Evolutionary conservation across 768 basidiomycete species (phyloP).

Genomic region (Tylopilus sp.): DNA sequence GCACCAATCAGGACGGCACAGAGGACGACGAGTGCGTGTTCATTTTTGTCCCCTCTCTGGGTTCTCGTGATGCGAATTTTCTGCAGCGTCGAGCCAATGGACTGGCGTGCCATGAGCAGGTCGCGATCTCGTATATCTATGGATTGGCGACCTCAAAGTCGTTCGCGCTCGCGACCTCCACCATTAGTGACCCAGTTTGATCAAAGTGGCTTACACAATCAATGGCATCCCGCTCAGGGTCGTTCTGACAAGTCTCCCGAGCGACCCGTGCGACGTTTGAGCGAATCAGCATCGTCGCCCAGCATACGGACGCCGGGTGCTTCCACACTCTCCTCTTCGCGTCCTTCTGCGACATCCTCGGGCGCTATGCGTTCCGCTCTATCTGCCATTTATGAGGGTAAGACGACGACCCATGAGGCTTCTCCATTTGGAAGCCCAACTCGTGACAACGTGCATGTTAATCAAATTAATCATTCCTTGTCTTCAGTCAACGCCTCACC

Average conservation of each 20-base stretch:
- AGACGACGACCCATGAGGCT: constrained; percentile 30
- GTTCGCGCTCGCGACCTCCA: constrained; percentile 75
- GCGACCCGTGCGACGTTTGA: constrained; percentile 20
- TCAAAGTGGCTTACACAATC: constrained; percentile 33
- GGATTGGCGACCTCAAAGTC: constrained; percentile 84
- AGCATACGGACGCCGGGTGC: constrained; percentile 38
- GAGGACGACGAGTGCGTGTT: constrained; percentile 73
- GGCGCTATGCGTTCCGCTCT: constrained; percentile 40
- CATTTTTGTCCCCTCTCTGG: constrained; percentile 17
- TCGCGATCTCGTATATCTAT: constrained; percentile 88
- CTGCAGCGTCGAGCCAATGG: constrained; percentile 65
- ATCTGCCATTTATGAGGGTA: constrained; percentile 46
- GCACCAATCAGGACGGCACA: constrained; percentile 61
- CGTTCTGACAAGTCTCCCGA: constrained; percentile 28
- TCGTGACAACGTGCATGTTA: constrained; percentile 27
- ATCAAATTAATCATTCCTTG: constrained; percentile 37
- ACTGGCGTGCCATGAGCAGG: constrained; percentile 89
- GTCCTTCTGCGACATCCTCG: constrained; percentile 45
- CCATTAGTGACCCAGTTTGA: constrained; percentile 49
- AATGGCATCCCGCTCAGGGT: constrained; percentile 34
- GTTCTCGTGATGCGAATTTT: constrained; percentile 25
- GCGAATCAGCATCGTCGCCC: constrained; percentile 23
- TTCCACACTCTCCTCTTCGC: constrained; percentile 43
- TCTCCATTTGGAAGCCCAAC: constrained; percentile 37
- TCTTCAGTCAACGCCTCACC: constrained; percentile 45